Evolutionary conservation across 495 filamentous ascomycete genomes (phyloP).

Genomic region (Trichoderma orchidacearum): DNA sequence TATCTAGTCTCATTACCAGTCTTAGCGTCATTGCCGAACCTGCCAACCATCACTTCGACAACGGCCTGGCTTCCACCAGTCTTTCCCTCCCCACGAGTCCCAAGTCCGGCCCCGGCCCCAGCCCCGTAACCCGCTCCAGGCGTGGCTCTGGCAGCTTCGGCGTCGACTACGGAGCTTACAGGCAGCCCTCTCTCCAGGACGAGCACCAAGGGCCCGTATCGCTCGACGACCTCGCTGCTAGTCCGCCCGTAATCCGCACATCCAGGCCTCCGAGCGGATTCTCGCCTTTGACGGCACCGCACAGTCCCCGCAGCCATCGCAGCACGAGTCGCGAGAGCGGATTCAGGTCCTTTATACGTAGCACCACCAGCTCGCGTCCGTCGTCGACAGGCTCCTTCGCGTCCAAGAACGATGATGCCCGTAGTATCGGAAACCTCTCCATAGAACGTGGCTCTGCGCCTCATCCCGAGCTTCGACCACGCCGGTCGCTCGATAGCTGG

Average conservation of each 20-base stretch:
- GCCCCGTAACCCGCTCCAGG: conserved; percentile 20
- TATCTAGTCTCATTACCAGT: conserved; percentile 84
- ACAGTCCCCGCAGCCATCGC: conserved; percentile 30
- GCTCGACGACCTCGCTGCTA: conserved; percentile 50
- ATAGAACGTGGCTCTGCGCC: conserved; percentile 37
- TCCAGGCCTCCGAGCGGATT: conserved; percentile 66
- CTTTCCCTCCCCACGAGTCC: neutral
- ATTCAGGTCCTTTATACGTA: conserved; percentile 28
- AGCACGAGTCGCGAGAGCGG: conserved; percentile 21
- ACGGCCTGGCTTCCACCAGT: conserved; percentile 12
- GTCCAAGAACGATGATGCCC: conserved; percentile 35
- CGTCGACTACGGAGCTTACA: conserved; percentile 54
- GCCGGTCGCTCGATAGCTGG: conserved; percentile 39
- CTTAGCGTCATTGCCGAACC: conserved; percentile 75
- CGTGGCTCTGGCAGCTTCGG: conserved; percentile 49
- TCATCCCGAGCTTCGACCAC: conserved; percentile 25
- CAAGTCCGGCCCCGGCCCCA: conserved; percentile 23
- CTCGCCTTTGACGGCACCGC: conserved; percentile 50
- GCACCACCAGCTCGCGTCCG: conserved; percentile 29
- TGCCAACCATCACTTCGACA: conserved; percentile 60
- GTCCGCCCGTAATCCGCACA: conserved; percentile 73
- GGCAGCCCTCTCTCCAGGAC: conserved; percentile 22
- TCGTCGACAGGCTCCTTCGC: conserved; percentile 37
- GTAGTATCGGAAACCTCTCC: conserved; percentile 45
- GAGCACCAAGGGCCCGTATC: conserved; percentile 50